phyloP scores from a whole-genome alignment of 345 rosid genomes.

The Citropsis articulata region DNA sequence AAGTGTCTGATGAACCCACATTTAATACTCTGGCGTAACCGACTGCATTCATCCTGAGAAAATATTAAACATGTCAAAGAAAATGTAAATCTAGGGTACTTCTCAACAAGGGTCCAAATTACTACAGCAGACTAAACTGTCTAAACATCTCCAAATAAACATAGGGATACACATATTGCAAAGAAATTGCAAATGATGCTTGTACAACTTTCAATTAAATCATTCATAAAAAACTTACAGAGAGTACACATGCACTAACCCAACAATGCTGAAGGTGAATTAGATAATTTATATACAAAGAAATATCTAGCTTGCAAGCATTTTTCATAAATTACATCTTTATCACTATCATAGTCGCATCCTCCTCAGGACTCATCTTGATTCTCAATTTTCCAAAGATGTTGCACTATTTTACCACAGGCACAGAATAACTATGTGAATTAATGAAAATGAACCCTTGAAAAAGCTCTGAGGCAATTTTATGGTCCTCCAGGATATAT shows the following conservation, averaged over 20 bases:
- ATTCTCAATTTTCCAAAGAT: neutral
- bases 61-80: constrained; percentile 19
- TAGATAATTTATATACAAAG: neutral
- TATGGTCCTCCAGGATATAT: neutral
- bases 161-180: neutral
- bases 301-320: neutral
- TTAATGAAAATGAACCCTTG: neutral
- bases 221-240: constrained; percentile 1
- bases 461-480: neutral
- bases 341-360: neutral
- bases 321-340: neutral
- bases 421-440: neutral
- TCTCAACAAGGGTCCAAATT: constrained; percentile 5
- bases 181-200: neutral
- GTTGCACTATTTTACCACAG: neutral
- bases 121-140: neutral
- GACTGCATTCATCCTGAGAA: constrained; percentile 82
- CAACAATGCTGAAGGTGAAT: neutral
- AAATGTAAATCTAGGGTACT: neutral
- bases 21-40: constrained; percentile 60
- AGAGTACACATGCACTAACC: neutral
- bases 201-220: neutral
- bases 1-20: constrained; percentile 62
- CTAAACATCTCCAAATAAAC: neutral
- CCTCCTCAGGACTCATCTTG: neutral